A percentile compares a stretch with the other conserved stretches of the same genome.
phyloP scores from a whole-genome alignment of 495 filamentous ascomycete species.

The Hyphodiscus hymeniophilus region DNA sequence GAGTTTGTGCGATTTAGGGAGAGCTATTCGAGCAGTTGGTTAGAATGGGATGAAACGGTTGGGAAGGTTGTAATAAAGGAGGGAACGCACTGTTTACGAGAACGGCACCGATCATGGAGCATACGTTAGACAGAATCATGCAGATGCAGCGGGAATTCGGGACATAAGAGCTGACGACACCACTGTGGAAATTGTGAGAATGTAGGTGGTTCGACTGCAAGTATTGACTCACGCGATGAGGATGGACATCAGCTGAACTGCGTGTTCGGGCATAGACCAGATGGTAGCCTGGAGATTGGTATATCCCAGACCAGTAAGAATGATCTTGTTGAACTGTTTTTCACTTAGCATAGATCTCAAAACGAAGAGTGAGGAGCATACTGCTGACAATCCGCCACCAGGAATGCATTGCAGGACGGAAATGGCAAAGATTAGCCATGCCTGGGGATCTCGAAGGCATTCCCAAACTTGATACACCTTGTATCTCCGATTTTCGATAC shows the following conservation, averaged over 20 bases:
- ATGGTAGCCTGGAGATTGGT: neutral
- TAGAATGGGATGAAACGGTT: too few relatives aligned
- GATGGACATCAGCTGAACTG: conserved; percentile 1
- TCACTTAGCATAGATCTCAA: too few relatives aligned
- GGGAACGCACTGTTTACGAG: conserved; percentile 29
- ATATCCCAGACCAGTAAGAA: conserved; percentile 2
- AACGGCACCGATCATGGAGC: conserved; percentile 30
- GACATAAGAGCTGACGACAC: neutral
- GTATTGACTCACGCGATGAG: neutral
- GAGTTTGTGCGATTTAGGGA: neutral
- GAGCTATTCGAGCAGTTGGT: too few relatives aligned
- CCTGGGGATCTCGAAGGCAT: conserved; percentile 49
- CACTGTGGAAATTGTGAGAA: too few relatives aligned
- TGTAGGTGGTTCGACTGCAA: too few relatives aligned
- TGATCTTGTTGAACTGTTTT: conserved; percentile 5
- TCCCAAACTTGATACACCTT: conserved; percentile 56
- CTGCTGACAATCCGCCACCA: too few relatives aligned
- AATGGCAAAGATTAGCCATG: conserved; percentile 30
- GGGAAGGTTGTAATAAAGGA: neutral
- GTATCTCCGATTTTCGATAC: conserved; percentile 62
- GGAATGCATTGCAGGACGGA: conserved; percentile 8
- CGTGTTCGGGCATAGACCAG: conserved; percentile 1
- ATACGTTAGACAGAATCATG: conserved; percentile 30
- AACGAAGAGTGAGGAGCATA: too few relatives aligned
- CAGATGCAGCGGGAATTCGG: conserved; percentile 24